Percentiles rank a stretch among this genome's conserved stretches.
Conservation (phyloP, 108 stramenopile genomes). For the Nitzschia inconspicua region DNA sequence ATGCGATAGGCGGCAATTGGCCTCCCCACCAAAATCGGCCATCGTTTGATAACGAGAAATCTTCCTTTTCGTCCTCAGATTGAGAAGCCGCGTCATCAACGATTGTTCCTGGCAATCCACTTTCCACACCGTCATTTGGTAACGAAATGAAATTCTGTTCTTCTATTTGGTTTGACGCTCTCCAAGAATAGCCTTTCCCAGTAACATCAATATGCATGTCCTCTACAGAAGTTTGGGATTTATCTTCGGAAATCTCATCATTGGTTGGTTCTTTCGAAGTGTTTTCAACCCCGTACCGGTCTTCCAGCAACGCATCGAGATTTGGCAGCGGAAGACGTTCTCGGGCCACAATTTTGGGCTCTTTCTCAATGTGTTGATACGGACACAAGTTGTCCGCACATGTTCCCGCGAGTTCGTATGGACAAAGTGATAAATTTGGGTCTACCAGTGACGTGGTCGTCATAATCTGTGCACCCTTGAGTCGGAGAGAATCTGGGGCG, state of each 20-base stretch:
- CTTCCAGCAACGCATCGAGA: not conserved
- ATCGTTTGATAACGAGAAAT: not conserved
- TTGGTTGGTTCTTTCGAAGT: not conserved
- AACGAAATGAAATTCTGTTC: not conserved
- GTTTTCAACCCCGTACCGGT: not conserved
- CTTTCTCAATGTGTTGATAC: slow-evolving; percentile 51
- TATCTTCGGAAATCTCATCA: not conserved
- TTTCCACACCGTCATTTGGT: too few relatives aligned
- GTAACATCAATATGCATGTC: not conserved
- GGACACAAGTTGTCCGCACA: slow-evolving; percentile 65
- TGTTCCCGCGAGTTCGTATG: slow-evolving; percentile 68
- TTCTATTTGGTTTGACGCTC: not conserved
- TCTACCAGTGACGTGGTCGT: slow-evolving; percentile 24
- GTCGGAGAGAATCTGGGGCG: not conserved
- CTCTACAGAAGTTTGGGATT: not conserved
- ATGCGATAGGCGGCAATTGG: not conserved
- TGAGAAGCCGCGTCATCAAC: too few relatives aligned
- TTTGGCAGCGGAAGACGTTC: slow-evolving; percentile 25
- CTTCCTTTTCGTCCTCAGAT: not conserved
- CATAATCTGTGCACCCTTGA: not conserved
- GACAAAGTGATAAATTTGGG: slow-evolving; percentile 62
- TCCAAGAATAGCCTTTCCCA: not conserved
- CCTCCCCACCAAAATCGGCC: slow-evolving; percentile 10
- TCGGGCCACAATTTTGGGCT: not conserved
- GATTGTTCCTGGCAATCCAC: too few relatives aligned